phyloP scores from a whole-genome alignment of 1,139 yeast genomes.

The Geotrichum aggregatum region DNA sequence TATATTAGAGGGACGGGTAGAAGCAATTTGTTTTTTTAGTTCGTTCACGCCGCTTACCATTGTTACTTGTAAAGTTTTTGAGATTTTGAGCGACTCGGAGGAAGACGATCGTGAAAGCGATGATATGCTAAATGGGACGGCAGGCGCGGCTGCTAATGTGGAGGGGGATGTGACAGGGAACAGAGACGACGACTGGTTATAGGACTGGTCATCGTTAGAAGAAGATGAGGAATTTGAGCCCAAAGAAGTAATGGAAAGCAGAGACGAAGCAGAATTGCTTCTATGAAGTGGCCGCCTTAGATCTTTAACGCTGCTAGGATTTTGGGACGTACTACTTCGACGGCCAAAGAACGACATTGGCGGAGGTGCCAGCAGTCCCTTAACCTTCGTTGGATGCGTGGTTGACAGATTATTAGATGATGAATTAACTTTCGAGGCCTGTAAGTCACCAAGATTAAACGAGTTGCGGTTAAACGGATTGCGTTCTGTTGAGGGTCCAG shows the following conservation, averaged over 20 bases:
- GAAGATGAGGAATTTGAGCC: slow-evolving; percentile 1
- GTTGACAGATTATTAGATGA: not conserved
- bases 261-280: slow-evolving; percentile 3
- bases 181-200: not conserved
- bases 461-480: not conserved
- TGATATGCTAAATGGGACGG: not conserved
- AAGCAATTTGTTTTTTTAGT: slow-evolving; percentile 11
- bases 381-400: not conserved
- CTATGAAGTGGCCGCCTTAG: not conserved
- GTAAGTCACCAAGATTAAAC: slow-evolving; percentile 3
- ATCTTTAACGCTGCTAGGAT: not conserved
- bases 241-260: not conserved
- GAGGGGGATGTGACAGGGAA: not conserved
- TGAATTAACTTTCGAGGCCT: not conserved
- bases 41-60: slow-evolving; percentile 10
- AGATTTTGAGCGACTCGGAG: not conserved
- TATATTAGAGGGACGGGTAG: slow-evolving; percentile 8
- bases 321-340: not conserved
- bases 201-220: not conserved
- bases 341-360: not conserved
- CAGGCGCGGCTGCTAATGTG: not conserved
- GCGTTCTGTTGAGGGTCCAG: not conserved
- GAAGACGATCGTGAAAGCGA: slow-evolving; percentile 6
- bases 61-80: not conserved
- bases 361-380: slow-evolving; percentile 8